A percentile compares a stretch with the other conserved stretches of the same genome.
Conservation (phyloP, 257 asterid genomes). For the Solanum sejunctum region DNA sequence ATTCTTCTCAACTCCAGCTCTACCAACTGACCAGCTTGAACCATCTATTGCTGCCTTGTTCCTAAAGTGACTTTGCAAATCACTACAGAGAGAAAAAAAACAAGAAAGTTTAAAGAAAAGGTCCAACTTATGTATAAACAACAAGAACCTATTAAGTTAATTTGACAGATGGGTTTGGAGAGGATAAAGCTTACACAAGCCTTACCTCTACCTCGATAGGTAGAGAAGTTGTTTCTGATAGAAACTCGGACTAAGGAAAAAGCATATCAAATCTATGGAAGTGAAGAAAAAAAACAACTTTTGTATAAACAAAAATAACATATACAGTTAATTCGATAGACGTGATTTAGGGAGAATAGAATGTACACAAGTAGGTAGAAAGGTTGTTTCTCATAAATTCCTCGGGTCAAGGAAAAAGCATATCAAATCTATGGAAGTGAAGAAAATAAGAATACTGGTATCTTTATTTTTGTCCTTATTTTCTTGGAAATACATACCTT, state of each 20-base stretch:
- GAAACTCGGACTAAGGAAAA: not conserved
- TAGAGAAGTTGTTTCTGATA: not conserved
- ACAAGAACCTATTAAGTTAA: not conserved
- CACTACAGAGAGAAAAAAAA: conserved; percentile 13
- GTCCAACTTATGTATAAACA: not conserved
- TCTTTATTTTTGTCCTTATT: not conserved
- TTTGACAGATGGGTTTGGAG: not conserved
- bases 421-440: not conserved
- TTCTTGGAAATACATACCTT: conserved; percentile 16
- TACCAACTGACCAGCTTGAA: conserved; percentile 22
- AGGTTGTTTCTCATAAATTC: not conserved
- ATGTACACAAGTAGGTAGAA: not conserved
- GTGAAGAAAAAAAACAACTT: not conserved
- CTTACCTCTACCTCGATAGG: not conserved
- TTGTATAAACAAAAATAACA: not conserved
- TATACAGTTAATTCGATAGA: not conserved
- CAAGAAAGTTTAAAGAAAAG: not conserved
- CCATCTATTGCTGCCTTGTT: conserved; percentile 35
- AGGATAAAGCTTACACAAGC: not conserved
- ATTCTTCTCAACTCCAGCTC: conserved; percentile 43
- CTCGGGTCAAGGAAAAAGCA: not conserved
- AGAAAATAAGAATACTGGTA: not conserved
- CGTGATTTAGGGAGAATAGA: not conserved
- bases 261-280: not conserved
- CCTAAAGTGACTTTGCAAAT: conserved; percentile 25